Evolutionary conservation across 1,139 yeast genomes (phyloP).

Genomic region (Geotrichum fermentans): DNA sequence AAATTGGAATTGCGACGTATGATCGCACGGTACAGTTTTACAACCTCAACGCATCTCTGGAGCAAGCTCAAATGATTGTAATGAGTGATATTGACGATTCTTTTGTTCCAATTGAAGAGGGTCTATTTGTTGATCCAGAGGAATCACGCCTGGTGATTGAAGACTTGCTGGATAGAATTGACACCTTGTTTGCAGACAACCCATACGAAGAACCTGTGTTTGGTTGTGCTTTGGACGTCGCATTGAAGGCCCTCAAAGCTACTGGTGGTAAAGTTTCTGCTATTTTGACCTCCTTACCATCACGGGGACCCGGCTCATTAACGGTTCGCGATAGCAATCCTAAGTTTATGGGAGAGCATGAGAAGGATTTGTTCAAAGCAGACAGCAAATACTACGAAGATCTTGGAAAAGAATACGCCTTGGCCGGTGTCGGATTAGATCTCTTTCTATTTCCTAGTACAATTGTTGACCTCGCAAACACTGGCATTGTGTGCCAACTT

Average conservation of each 20-base stretch:
- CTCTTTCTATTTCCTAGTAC: slow-evolving; percentile 63
- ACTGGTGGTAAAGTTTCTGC: slow-evolving; percentile 81
- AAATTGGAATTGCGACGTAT: slow-evolving; percentile 68
- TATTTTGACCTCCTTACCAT: slow-evolving; percentile 64
- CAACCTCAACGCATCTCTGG: slow-evolving; percentile 54
- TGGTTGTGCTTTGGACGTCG: slow-evolving; percentile 74
- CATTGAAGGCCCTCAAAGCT: slow-evolving; percentile 60
- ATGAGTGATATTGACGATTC: slow-evolving; percentile 74
- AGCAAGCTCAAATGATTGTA: slow-evolving; percentile 60
- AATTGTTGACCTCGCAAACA: slow-evolving; percentile 68
- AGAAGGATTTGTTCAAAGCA: slow-evolving; percentile 56
- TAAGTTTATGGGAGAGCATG: slow-evolving; percentile 40
- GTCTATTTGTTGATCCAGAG: slow-evolving; percentile 74
- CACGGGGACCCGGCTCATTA: slow-evolving; percentile 78
- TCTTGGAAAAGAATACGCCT: slow-evolving; percentile 55
- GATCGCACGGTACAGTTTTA: slow-evolving; percentile 72
- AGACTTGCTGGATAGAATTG: slow-evolving; percentile 60
- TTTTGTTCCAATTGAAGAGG: slow-evolving; percentile 72
- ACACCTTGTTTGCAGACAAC: slow-evolving; percentile 44
- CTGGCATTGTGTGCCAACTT: slow-evolving; percentile 60
- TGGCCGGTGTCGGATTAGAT: slow-evolving; percentile 70
- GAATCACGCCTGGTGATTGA: slow-evolving; percentile 62
- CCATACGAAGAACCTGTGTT: slow-evolving; percentile 65
- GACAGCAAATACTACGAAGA: slow-evolving; percentile 60
- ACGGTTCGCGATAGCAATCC: slow-evolving; percentile 43